phyloP scores from a whole-genome alignment of 1,284 basidiomycete species.

The Peniophora sp. region DNA sequence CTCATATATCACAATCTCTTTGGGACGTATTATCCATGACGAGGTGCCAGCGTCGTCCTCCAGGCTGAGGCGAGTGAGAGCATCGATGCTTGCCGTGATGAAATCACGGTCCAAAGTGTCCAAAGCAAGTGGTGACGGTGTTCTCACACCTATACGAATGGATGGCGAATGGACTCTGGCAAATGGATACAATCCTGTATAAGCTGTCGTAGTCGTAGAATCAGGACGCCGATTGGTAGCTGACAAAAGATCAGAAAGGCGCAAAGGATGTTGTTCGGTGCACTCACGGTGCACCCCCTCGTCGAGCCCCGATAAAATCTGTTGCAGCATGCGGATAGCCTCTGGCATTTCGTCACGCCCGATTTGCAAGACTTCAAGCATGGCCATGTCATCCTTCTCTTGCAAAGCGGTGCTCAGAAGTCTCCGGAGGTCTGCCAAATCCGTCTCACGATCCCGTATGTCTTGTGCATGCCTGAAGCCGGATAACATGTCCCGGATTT shows the following conservation, averaged over 20 bases:
- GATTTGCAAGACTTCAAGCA: constrained; percentile 57
- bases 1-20: constrained; percentile 54
- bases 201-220: no score
- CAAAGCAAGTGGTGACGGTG: constrained; percentile 4
- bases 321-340: constrained; percentile 69
- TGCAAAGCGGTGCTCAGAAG: constrained; percentile 52
- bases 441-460: constrained; percentile 40
- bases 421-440: constrained; percentile 48
- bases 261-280: no score
- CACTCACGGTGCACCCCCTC: no score
- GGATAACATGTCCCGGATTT: constrained; percentile 22
- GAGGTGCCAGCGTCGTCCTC: constrained; percentile 36
- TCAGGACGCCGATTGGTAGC: no score
- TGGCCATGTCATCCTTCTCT: constrained; percentile 55
- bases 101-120: constrained; percentile 36
- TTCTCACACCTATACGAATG: no score
- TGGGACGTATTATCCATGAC: constrained; percentile 67
- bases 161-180: no score
- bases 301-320: no score
- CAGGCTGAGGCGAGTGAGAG: constrained; percentile 34
- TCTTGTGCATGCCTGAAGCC: constrained; percentile 36
- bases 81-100: constrained; percentile 40
- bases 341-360: constrained; percentile 67
- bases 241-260: no score
- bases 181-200: no score